phyloP scores from a whole-genome alignment of 2,329 filamentous ascomycete genomes.

The Talaromyces verruculosus region DNA sequence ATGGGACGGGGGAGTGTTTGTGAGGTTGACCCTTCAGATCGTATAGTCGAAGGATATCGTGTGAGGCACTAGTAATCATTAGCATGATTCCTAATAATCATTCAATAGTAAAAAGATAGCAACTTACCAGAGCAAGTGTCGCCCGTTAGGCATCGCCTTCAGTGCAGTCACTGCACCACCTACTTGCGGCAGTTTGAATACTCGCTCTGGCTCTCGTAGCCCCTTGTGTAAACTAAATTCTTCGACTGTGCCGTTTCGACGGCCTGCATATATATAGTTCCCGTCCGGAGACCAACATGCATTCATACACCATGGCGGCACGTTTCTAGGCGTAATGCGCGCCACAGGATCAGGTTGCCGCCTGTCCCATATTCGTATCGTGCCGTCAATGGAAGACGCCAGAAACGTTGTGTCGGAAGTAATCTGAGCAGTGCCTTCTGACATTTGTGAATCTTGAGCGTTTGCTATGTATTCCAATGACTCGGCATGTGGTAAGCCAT shows the following conservation, averaged over 20 bases:
- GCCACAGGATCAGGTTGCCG: slow-evolving; percentile 75
- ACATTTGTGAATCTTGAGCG: slow-evolving; percentile 29
- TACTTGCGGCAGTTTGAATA: slow-evolving; percentile 83
- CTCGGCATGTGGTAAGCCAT: slow-evolving; percentile 47
- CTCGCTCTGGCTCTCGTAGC: slow-evolving; percentile 70
- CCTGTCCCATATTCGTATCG: slow-evolving; percentile 51
- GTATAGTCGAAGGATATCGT: slow-evolving; percentile 91
- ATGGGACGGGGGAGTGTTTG: slow-evolving; percentile 80
- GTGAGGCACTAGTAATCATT: slow-evolving; percentile 64
- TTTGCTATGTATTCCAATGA: slow-evolving; percentile 35
- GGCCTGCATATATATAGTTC: slow-evolving; percentile 89
- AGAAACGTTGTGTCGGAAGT: slow-evolving; percentile 72
- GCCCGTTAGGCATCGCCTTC: slow-evolving; percentile 85
- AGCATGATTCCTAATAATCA: not conserved
- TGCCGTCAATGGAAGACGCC: slow-evolving; percentile 62
- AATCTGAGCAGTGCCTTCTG: slow-evolving; percentile 51
- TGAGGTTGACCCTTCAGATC: slow-evolving; percentile 70
- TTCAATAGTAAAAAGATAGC: slow-evolving; percentile 18
- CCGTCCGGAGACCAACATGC: slow-evolving; percentile 95
- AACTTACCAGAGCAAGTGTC: slow-evolving; percentile 79
- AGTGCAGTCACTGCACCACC: slow-evolving; percentile 88
- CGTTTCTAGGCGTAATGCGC: slow-evolving; percentile 70
- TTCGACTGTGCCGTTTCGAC: slow-evolving; percentile 89
- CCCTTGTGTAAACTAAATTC: slow-evolving; percentile 86
- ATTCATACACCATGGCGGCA: slow-evolving; percentile 96